Evolutionary conservation across 2,329 filamentous ascomycete genomes (phyloP).

Genomic region (Pyricularia sp.): DNA sequence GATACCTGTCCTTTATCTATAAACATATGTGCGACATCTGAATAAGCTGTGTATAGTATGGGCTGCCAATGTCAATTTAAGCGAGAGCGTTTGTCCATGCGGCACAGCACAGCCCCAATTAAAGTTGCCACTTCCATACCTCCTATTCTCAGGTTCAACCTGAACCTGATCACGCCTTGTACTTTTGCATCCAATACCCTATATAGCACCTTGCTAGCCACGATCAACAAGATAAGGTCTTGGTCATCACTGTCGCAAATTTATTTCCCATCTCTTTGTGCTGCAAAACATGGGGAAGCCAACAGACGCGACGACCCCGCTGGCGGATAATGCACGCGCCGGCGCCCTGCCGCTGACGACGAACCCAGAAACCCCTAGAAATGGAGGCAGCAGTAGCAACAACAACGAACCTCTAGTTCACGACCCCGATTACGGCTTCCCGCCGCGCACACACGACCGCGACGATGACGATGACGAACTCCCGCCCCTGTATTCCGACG

Average conservation of each 20-base stretch:
- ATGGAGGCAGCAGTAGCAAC: neutral
- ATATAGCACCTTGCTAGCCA: neutral
- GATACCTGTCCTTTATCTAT: too few relatives aligned
- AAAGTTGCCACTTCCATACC: neutral
- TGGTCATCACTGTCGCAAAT: neutral
- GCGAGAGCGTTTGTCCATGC: too few relatives aligned
- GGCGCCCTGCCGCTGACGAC: neutral
- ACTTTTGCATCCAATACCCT: too few relatives aligned
- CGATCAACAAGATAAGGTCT: neutral
- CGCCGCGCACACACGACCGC: constrained; percentile 10
- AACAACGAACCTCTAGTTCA: neutral
- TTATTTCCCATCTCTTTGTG: neutral
- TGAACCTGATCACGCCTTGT: too few relatives aligned
- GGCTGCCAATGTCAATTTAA: too few relatives aligned
- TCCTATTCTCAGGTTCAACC: too few relatives aligned
- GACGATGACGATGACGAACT: constrained; percentile 22
- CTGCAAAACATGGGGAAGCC: neutral
- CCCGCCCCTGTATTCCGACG: constrained; percentile 32
- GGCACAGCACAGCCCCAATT: neutral
- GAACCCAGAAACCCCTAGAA: neutral
- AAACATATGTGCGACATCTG: too few relatives aligned
- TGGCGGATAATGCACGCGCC: neutral
- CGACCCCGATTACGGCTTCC: neutral
- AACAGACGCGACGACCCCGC: neutral
- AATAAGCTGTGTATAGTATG: too few relatives aligned